Conservation (phyloP, 2,329 filamentous ascomycete genomes). For the Venturia effusa region DNA sequence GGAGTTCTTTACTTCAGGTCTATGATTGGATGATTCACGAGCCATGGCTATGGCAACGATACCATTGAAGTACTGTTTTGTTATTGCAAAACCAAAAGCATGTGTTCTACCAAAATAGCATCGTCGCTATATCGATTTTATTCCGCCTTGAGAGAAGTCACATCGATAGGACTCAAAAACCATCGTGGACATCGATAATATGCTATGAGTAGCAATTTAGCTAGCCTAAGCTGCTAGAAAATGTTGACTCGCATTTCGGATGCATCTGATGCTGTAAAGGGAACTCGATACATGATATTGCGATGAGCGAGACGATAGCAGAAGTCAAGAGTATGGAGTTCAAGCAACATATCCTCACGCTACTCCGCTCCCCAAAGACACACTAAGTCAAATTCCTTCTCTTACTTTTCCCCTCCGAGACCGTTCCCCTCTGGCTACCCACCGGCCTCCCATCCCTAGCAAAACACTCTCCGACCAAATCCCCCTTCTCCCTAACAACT, state of each 20-base stretch:
- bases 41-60: neutral
- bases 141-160: no score
- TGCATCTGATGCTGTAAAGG: neutral
- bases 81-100: neutral
- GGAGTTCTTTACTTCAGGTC: neutral
- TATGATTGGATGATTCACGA: neutral
- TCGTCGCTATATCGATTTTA: neutral
- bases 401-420: neutral
- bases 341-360: neutral
- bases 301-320: neutral
- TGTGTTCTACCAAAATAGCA: neutral
- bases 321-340: neutral
- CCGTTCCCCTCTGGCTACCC: neutral
- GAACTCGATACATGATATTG: neutral
- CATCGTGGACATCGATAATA: neutral
- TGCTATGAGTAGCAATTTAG: neutral
- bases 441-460: constrained; percentile 28
- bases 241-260: neutral
- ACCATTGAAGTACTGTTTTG: neutral
- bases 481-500: constrained; percentile 51
- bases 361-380: neutral
- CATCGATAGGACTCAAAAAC: no score
- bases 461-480: constrained; percentile 60
- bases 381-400: neutral
- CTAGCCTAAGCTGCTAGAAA: neutral